Evolutionary conservation across 1,284 basidiomycete species (phyloP), one percentile per base, ranked within the genome.

Genomic region (Sporisorium sorghi): DNA sequence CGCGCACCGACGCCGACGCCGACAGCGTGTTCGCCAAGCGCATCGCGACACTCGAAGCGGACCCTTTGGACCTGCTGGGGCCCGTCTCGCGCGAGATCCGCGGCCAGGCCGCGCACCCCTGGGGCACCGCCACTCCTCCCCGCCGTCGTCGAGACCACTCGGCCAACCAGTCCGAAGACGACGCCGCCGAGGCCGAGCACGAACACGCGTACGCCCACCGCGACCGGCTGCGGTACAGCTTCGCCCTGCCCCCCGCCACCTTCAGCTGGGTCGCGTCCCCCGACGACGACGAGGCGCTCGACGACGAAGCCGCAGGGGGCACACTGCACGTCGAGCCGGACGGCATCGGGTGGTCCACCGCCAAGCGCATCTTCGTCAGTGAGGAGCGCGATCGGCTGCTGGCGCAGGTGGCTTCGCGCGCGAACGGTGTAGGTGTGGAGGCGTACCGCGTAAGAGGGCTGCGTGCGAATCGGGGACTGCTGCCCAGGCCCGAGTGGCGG

Each of bases 31-130:
- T 70, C 28, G 58, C 72, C 4, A 62, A 52, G 12, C 46, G 67
- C 2, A 19, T 70, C 3, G 66, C 65, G 3, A 46, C 39, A 15
- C 49, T 63, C 12, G 72, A 74, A 57, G 28, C 63, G 10, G 72
- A 74, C 28, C 72, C 72, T 26, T 57, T 74, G 24, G 72, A 74
- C 24, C 47, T 70, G 1, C 50, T 74, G 2, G 72, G 72, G 8
- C 62, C 62, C 1, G 32, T 74, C 0, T 70, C 72, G 5, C 58
- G 72, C 24, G 72, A 74, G 47, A 70, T 74, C 15, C 58, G 72
- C 5, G 72, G 72, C 12, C 72, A 74, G 21, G 62, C 62, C 2
- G 23, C 47, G 1, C 46, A 32, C n/a, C 32, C 52, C 6, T 74
- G 72, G 72, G 72, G 66, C 11, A 66, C 66, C 1, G 43, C 28